These are phyloP conservation scores for Bombardia bombarda DNA, from an alignment of 495 filamentous ascomycete genomes.

Conservation along the genomic window DNA sequence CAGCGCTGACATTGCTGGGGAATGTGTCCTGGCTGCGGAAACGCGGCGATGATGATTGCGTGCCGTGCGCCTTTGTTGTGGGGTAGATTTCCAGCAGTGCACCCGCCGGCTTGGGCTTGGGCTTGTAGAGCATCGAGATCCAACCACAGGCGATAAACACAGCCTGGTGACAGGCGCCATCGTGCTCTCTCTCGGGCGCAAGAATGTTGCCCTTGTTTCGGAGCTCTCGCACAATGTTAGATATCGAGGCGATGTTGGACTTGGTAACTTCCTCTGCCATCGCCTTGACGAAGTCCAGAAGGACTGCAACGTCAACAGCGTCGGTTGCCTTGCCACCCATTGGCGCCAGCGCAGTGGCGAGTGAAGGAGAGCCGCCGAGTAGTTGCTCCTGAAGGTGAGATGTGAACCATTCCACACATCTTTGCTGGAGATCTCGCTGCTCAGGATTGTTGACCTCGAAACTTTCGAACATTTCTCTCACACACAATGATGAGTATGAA, in stretches of 20 bases:
- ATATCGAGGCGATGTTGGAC: not conserved
- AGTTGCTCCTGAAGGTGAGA: not conserved
- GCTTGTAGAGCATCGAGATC: not conserved
- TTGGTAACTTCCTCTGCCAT: not conserved
- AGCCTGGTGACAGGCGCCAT: not conserved
- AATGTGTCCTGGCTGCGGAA: not conserved
- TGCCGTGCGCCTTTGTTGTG: not conserved
- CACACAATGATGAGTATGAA: too few relatives aligned
- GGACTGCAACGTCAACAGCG: not conserved
- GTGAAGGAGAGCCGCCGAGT: not conserved
- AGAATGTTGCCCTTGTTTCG: not conserved
- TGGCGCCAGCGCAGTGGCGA: not conserved
- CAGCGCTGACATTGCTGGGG: not conserved
- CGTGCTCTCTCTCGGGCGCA: not conserved
- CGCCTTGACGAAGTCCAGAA: not conserved
- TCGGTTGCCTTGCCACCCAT: not conserved
- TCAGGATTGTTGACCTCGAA: not conserved
- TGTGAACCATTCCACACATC: not conserved
- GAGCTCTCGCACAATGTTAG: not conserved
- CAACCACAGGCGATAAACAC: not conserved
- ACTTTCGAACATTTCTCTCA: not conserved
- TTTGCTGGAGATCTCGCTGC: not conserved
- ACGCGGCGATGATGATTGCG: not conserved
- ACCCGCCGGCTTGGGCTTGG: not conserved
- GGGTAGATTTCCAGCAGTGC: not conserved